Evolutionary conservation across 139 green algal genomes (phyloP), one percentile per base, ranked within the genome.

Genomic region (Raphidocelis subcapitata): DNA sequence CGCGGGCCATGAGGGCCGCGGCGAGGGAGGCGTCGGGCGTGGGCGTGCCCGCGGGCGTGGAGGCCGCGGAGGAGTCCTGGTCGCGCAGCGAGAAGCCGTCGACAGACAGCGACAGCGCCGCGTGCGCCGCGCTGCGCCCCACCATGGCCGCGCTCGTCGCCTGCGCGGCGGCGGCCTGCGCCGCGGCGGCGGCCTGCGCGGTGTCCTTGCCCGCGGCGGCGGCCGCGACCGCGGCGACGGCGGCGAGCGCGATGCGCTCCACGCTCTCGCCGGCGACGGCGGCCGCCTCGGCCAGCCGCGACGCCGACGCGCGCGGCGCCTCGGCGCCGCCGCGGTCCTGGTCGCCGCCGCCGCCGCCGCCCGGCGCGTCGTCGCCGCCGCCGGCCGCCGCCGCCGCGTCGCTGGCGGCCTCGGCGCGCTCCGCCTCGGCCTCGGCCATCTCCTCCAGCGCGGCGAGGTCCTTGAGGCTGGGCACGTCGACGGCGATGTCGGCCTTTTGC

Each of bases 191-290:
- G 5, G 49, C 74, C 46, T 16, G 14, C 18, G 44, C 56, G 16
- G 62, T 65, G 36, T 76, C 69, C 62, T 72, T 77, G 71, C 62
- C 71, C 8, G 62, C 61, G 4, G 47, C 62, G n/a, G 59, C 49
- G 29, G 71, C 71, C 4, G 62, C 60, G 26, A 77, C 71, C 31
- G 69, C 67, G 26, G 67, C 76, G 41, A 74, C 72, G n/a, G 76
- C 67, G 18, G 64, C 64, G 44, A 24, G 59, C 8, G 67, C 59
- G 44, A 67, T 69, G 46, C 66, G 51, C 20, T 46, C 60, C 4
- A 52, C 74, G 4, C 31, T 31, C 33, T 54, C 67, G 44, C 77
- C 78, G 44, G 69, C 72, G 8, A 52, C 64, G 28, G 63, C 63
- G 52, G 46, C 72, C 26, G 72, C 78, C 16, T 62, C 47, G 31